A percentile compares a stretch with the other conserved stretches of the same genome.
Evolutionary conservation across 2,329 filamentous ascomycete genomes (phyloP).

Genomic region (Akanthomyces lecanii): DNA sequence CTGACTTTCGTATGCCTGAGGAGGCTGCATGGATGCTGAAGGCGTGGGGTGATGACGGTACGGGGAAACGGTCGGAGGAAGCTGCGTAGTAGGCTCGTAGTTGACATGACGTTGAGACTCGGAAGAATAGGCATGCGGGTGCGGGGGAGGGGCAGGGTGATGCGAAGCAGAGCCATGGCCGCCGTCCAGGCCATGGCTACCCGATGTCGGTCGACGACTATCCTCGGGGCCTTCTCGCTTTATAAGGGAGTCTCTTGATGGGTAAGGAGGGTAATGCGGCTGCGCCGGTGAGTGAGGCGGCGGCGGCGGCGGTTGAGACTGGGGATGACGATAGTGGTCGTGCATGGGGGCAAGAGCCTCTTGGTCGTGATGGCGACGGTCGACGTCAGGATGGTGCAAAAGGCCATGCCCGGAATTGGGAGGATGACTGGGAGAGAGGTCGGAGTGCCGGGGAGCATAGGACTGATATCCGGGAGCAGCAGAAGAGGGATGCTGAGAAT

Average conservation of each 20-base stretch:
- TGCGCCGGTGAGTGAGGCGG: conserved; percentile 43
- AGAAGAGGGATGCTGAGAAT: conserved; percentile 34
- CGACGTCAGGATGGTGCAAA: conserved; percentile 38
- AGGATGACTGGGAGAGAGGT: conserved; percentile 19
- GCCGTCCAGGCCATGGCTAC: conserved; percentile 39
- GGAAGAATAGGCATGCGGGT: conserved; percentile 32
- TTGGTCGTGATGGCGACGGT: conserved; percentile 55
- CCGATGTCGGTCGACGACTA: conserved; percentile 50
- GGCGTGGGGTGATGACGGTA: conserved; percentile 41
- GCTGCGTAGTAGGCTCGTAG: conserved; percentile 45
- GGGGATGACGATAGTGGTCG: conserved; percentile 42
- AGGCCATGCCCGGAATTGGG: conserved; percentile 28
- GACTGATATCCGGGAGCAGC: conserved; percentile 22
- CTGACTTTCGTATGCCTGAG: conserved; percentile 36
- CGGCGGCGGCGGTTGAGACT: conserved; percentile 23
- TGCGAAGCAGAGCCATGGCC: conserved; percentile 30
- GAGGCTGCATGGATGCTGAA: conserved; percentile 37
- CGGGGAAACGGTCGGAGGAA: conserved; percentile 41
- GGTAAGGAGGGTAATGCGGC: conserved; percentile 41
- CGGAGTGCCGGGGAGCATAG: conserved; percentile 25
- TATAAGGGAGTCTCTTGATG: conserved; percentile 48
- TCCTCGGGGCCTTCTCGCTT: conserved; percentile 54
- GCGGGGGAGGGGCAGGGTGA: conserved; percentile 26
- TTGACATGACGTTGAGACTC: conserved; percentile 51
- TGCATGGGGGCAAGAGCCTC: conserved; percentile 52